Conservation (phyloP, 169 alveolate species). For the Miamiensis avidus region DNA sequence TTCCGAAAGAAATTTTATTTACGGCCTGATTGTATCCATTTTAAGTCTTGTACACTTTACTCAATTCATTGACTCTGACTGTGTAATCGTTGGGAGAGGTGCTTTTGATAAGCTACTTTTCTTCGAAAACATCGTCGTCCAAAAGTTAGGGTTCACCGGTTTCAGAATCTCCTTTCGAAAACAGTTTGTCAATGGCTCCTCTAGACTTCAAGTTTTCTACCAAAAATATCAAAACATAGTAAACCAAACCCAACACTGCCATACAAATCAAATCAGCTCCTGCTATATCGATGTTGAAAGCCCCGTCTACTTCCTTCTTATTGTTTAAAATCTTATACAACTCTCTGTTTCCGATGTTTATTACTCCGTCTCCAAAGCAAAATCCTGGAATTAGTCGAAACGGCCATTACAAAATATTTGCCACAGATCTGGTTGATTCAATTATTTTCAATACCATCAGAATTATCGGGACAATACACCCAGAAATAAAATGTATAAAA, state of each 20-base stretch:
- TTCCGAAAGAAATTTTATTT: constrained; percentile 39
- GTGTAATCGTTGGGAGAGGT: constrained; percentile 17
- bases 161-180: not conserved
- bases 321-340: constrained; percentile 7
- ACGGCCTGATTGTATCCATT: constrained; percentile 33
- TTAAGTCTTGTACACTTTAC: constrained; percentile 32
- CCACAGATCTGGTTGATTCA: constrained; percentile 19
- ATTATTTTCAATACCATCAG: constrained; percentile 9
- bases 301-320: not conserved
- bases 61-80: constrained; percentile 30
- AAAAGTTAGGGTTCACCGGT: not conserved
- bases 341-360: constrained; percentile 25
- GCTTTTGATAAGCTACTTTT: not conserved
- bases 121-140: not conserved
- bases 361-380: constrained; percentile 44
- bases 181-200: too few relatives aligned
- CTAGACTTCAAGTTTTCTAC: constrained; percentile 8
- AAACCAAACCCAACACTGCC: constrained; percentile 21
- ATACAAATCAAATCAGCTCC: constrained; percentile 48
- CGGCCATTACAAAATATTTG: constrained; percentile 25
- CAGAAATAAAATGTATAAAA: constrained; percentile 28
- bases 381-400: constrained; percentile 48
- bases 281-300: constrained; percentile 37
- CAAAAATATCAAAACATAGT: constrained; percentile 24
- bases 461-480: constrained; percentile 26